Evolutionary conservation across 1,139 yeast species (phyloP), one percentile per base, ranked within the genome.

Genomic region (Kurtzmaniella quercitrusa): DNA sequence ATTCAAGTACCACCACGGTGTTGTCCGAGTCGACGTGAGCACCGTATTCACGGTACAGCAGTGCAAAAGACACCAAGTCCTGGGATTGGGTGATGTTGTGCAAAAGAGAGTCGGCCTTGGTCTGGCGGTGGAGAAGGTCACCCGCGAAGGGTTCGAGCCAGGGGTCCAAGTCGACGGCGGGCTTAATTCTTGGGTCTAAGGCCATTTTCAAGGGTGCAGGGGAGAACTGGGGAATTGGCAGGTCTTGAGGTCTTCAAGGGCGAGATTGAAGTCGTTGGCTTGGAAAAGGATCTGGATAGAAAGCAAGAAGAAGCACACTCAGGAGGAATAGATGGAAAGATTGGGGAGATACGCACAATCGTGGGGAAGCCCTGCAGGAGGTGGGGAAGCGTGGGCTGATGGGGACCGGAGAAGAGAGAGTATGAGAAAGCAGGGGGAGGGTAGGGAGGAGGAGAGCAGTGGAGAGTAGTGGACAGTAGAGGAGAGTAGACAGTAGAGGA

Each of bases 121-220:
- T 44, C 52, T 71, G 77, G 46, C 78, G 69, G 37, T 59, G 53
- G 19, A 65, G 53, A 46, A 73, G 60, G 27, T 79, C 85, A 14
- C 70, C 72, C n/a, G 82, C 74, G 61, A 73, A 84, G 1, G 98
- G 97, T 56, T 82, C 82, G 48, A 93, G 73, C 88, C 93, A 91
- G 3, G 96, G 95, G 58, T 93, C 98, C 37, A 81, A 62, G 37
- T 78, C 79, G 36, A 88, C 66, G 17, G 79, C 85, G 1, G 83
- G 86, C 53, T 75, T 69, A 39, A 83, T 61, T 16, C 39, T 34
- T 9, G 46, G 44, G 15, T 44, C 46, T 17, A 34, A 14, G 6
- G 44, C 16, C 45, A 43, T 43, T 23, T 8, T 23, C 11, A n/a
- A n/a, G n/a, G n/a, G n/a, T n/a, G n/a, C n/a, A n/a, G n/a, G n/a